phyloP scores from a whole-genome alignment of 345 rosid species.

The Euphorbia lathyris region DNA sequence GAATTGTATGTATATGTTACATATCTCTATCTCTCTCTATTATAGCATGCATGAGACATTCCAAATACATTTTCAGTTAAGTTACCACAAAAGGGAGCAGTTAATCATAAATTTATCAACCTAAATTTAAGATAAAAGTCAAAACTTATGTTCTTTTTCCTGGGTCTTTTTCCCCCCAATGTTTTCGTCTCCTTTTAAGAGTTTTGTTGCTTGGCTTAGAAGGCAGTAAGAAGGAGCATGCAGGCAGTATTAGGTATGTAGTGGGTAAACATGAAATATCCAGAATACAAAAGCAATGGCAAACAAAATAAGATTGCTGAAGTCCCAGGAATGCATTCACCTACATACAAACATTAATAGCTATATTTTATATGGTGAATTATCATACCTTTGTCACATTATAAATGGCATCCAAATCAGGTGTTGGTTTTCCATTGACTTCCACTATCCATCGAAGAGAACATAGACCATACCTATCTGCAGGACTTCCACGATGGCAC shows the following conservation, averaged over 20 bases:
- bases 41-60: too few species aligned
- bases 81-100: too few species aligned
- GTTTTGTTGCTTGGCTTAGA: background rate
- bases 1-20: too few species aligned
- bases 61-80: too few species aligned
- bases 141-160: too few species aligned
- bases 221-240: background rate
- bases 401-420: conserved; percentile 73
- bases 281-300: too few species aligned
- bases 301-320: too few species aligned
- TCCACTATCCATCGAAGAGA: conserved; percentile 96
- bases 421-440: conserved; percentile 80
- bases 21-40: too few species aligned
- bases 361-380: background rate
- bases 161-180: background rate
- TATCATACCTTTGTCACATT: conserved; percentile 62
- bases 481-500: conserved; percentile 97
- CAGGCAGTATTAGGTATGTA: background rate
- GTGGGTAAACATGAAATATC: background rate
- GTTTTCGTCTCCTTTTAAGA: background rate
- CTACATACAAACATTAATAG: background rate
- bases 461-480: conserved; percentile 72
- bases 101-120: too few species aligned
- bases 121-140: too few species aligned
- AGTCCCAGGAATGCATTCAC: too few species aligned